These are phyloP conservation scores for Ziziphus jujuba DNA, from an alignment of 306 rosid species.

Conservation along the genomic window DNA sequence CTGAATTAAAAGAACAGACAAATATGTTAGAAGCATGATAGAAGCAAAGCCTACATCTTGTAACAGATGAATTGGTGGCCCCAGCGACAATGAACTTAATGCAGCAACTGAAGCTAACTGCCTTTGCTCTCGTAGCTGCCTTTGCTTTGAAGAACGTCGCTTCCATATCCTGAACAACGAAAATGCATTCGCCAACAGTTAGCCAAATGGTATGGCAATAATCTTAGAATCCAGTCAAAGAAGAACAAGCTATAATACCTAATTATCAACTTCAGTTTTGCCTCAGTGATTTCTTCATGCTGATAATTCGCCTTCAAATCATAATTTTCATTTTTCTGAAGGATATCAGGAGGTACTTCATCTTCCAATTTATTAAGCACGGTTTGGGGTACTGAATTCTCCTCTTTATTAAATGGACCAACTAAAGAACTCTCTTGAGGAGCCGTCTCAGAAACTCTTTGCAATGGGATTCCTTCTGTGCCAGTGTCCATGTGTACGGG, in stretches of 20 bases:
- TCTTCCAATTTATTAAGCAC: slow-evolving; percentile 30
- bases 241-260: slow-evolving; percentile 50
- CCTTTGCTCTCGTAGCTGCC: slow-evolving; percentile 66
- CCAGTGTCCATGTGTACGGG: slow-evolving; percentile 35
- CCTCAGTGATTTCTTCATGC: slow-evolving; percentile 64
- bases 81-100: slow-evolving; percentile 62
- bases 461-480: slow-evolving; percentile 39
- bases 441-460: slow-evolving; percentile 44
- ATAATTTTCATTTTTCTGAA: slow-evolving; percentile 38
- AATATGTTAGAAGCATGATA: slow-evolving; percentile 19
- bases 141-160: slow-evolving; percentile 62
- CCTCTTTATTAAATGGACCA: slow-evolving; percentile 27
- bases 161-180: slow-evolving; percentile 72
- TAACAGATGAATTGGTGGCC: slow-evolving; percentile 66
- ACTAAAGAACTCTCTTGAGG: slow-evolving; percentile 34
- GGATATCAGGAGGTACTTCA: slow-evolving; percentile 37
- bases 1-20: slow-evolving; percentile 13
- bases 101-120: slow-evolving; percentile 78
- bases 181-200: slow-evolving; percentile 14
- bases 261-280: slow-evolving; percentile 75
- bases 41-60: slow-evolving; percentile 52
- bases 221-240: slow-evolving; percentile 12
- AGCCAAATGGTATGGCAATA: slow-evolving; percentile 14
- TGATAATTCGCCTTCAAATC: slow-evolving; percentile 37
- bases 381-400: slow-evolving; percentile 33